Evolutionary conservation across 2,329 filamentous ascomycete species (phyloP).

Genomic region (Magnaporthiopsis poae): DNA sequence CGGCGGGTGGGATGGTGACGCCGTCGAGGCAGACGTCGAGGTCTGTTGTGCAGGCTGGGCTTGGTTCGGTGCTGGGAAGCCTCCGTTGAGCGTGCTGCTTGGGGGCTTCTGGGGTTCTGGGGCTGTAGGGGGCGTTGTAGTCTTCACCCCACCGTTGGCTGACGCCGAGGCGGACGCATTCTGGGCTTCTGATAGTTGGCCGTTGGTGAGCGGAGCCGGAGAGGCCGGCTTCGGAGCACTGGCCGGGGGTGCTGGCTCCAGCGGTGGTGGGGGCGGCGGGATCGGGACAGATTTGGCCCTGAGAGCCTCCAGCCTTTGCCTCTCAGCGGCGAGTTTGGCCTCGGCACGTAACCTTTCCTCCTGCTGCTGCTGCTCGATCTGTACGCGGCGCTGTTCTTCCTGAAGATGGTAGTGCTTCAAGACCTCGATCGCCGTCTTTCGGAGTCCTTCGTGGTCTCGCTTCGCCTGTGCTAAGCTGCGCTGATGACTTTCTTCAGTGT

Average conservation of each 20-base stretch:
- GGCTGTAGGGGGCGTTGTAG: not conserved
- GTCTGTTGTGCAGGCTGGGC: not conserved
- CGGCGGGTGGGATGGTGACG: not conserved
- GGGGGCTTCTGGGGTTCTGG: not conserved
- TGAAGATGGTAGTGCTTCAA: conserved; percentile 16
- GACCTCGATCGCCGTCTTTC: conserved; percentile 15
- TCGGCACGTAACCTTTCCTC: conserved; percentile 21
- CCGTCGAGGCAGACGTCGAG: not conserved
- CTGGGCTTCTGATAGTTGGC: not conserved
- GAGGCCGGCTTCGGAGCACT: conserved; percentile 1
- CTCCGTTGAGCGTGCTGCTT: not conserved
- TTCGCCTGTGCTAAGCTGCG: conserved; percentile 20
- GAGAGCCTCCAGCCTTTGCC: conserved; percentile 19
- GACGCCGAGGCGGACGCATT: not conserved
- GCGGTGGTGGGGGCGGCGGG: conserved; percentile 13
- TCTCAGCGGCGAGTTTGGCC: conserved; percentile 18
- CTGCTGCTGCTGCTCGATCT: conserved; percentile 18
- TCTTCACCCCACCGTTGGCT: not conserved
- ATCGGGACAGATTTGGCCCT: conserved; percentile 22
- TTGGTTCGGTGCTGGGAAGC: not conserved
- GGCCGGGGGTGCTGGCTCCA: conserved; percentile 13
- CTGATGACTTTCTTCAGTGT: conserved; percentile 24
- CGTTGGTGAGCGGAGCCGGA: not conserved
- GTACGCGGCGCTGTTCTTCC: conserved; percentile 18
- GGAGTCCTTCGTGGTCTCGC: conserved; percentile 20